Percentiles rank a stretch among this genome's conserved stretches.
Evolutionary conservation across 2,329 filamentous ascomycete genomes (phyloP).

Genomic region (Fusarium sp.): DNA sequence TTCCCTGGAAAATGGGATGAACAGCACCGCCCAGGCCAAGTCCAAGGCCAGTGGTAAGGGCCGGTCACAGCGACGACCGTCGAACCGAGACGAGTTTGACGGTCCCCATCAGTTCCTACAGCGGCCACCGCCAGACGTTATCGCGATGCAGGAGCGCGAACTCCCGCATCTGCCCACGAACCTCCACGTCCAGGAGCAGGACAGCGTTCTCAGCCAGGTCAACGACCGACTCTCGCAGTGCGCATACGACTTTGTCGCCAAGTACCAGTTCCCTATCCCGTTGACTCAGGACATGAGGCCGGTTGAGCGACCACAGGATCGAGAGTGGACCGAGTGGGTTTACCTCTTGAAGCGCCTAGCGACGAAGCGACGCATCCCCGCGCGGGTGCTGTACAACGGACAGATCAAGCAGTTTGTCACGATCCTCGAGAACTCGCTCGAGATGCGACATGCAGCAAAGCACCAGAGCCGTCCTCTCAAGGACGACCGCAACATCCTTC

Average conservation of each 20-base stretch:
- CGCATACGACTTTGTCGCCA: constrained; percentile 88
- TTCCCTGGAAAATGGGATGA: constrained; percentile 61
- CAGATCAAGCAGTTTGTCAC: constrained; percentile 93
- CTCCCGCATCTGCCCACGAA: constrained; percentile 83
- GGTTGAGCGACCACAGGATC: constrained; percentile 74
- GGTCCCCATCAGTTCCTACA: constrained; percentile 84
- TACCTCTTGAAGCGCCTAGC: constrained; percentile 85
- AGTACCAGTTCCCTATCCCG: constrained; percentile 89
- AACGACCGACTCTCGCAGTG: constrained; percentile 86
- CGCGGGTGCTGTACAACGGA: constrained; percentile 82
- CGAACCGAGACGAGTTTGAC: constrained; percentile 88
- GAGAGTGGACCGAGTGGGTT: constrained; percentile 93
- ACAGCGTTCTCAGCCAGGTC: constrained; percentile 78
- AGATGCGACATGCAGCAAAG: constrained; percentile 85
- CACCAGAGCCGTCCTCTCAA: constrained; percentile 83
- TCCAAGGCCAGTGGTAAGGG: constrained; percentile 58
- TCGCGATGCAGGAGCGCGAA: constrained; percentile 79
- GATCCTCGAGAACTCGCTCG: constrained; percentile 84
- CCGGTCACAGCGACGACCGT: constrained; percentile 70
- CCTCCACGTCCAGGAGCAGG: constrained; percentile 83
- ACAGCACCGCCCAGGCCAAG: constrained; percentile 52
- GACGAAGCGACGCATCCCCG: constrained; percentile 84
- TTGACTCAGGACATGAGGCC: constrained; percentile 82
- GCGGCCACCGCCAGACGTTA: constrained; percentile 72
- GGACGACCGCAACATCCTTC: constrained; percentile 87